These are phyloP conservation scores for Penicillium cataractarum DNA, from an alignment of 495 filamentous ascomycete genomes.

Conservation along the genomic window DNA sequence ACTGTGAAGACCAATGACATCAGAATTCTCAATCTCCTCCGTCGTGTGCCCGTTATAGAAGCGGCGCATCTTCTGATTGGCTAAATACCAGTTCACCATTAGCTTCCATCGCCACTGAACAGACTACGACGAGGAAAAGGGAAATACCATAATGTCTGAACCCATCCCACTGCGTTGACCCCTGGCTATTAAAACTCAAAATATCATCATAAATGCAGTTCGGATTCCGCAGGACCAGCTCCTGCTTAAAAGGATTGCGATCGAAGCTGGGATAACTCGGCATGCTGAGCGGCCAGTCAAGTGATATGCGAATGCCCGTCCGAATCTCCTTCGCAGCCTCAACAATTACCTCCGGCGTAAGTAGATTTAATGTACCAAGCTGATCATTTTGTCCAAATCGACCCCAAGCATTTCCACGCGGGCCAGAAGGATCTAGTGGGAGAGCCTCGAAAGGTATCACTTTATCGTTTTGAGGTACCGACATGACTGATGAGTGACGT, in stretches of 20 bases:
- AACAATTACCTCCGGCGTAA: constrained; percentile 53
- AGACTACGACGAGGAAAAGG: no score
- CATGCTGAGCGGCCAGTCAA: constrained; percentile 52
- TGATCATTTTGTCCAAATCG: constrained; percentile 51
- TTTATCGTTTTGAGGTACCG: neutral
- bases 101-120: neutral
- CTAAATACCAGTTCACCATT: constrained; percentile 17
- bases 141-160: constrained; percentile 54
- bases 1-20: constrained; percentile 43
- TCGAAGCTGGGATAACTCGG: constrained; percentile 39
- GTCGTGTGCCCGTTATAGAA: constrained; percentile 65
- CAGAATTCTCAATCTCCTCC: constrained; percentile 55
- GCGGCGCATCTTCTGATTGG: constrained; percentile 49
- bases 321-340: constrained; percentile 55
- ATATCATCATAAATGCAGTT: constrained; percentile 56
- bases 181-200: constrained; percentile 56
- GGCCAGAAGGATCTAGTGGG: constrained; percentile 50
- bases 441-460: constrained; percentile 44
- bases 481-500: constrained; percentile 8
- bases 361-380: constrained; percentile 55
- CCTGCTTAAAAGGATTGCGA: constrained; percentile 41
- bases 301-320: constrained; percentile 53
- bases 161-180: constrained; percentile 54
- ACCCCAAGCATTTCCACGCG: constrained; percentile 57
- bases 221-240: constrained; percentile 37